These are phyloP conservation scores for Conoideocrella luteorostrata DNA, from an alignment of 2,329 filamentous ascomycete genomes.

Conservation along the genomic window DNA sequence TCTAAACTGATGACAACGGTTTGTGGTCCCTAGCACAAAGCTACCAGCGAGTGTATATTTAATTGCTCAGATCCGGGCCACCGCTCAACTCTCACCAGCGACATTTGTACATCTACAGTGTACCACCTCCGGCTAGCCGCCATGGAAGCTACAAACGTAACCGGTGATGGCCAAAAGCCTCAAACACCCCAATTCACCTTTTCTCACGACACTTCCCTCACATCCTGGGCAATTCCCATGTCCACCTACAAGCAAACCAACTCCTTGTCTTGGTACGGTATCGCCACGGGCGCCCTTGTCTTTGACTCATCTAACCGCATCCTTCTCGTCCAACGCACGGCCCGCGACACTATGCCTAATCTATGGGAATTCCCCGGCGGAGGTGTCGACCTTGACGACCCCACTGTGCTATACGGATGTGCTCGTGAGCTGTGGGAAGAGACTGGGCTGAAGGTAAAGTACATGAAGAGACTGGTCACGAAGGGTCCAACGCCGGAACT, in stretches of 20 bases:
- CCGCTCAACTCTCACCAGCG: no score
- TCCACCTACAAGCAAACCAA: not conserved
- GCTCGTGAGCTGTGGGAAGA: constrained; percentile 39
- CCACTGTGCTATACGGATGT: constrained; percentile 28
- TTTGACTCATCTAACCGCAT: constrained; percentile 19
- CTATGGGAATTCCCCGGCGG: constrained; percentile 39
- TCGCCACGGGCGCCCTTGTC: constrained; percentile 21
- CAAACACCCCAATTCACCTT: no score
- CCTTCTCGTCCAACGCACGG: constrained; percentile 34
- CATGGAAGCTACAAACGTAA: no score
- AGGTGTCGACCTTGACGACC: constrained; percentile 29
- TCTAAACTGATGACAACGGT: no score
- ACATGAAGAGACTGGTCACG: constrained; percentile 14
- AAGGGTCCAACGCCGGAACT: not conserved
- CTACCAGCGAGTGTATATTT: no score
- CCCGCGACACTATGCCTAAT: constrained; percentile 29
- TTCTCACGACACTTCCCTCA: constrained; percentile 5
- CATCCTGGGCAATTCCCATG: constrained; percentile 5
- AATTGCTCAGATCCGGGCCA: no score
- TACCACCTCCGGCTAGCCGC: not conserved
- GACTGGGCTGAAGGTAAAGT: constrained; percentile 24
- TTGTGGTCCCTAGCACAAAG: no score
- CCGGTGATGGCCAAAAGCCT: no score
- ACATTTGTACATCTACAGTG: no score
- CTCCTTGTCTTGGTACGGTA: constrained; percentile 11